Base-by-base conservation (phyloP, 352 stramenopile species). In the Pythium diclinum region DNA sequence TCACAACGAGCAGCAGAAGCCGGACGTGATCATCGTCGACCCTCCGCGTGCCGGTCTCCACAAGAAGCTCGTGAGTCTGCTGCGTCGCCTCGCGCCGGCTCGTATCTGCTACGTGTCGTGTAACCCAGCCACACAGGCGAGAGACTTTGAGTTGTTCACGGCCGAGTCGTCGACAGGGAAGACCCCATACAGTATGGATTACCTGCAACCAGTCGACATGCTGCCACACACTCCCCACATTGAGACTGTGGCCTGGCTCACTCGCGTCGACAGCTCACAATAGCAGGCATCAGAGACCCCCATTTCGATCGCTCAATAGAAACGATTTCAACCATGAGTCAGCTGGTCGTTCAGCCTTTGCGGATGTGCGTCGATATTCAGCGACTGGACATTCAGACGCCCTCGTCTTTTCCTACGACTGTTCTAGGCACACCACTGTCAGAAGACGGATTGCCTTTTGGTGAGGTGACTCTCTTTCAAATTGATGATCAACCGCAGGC, bases 51-150 rank as follows among this genome's bases (percentile, higher is more conserved):
- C 79, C 23, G 85, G 85, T 6, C 65, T 93, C 28, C 80, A 89
- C 68, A 78, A 75, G 44, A 88, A 89, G 40, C 81, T 93, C 2
- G 73, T 89, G 48, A 68, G 76, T 34, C 74, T 87, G 34, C 68
- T 93, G 8, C 73, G 69, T 14, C 73, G 69, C 0, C 64, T 93
- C 7, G 69, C 63, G 0, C 77, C 81, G 6, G 34, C 52, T 2
- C 66, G 79, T 30, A 85, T 93, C 51, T 86, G 83, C 66, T 93
- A 93, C 61, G 81, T 93, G 17, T 93, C 85, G 44, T 93, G 85
- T 66, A 93, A 93, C 49, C 79, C 78, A 0, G 61, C 80, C 30
- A 88, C 78, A 0, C 85, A 93, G 67, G 82, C 76, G 13, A 57
- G 63, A 0, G 85, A 91, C 51, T 67, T 93, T 3, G 74, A 83